phyloP scores from a whole-genome alignment of 768 basidiomycete species.

The Piloderma croceum region DNA sequence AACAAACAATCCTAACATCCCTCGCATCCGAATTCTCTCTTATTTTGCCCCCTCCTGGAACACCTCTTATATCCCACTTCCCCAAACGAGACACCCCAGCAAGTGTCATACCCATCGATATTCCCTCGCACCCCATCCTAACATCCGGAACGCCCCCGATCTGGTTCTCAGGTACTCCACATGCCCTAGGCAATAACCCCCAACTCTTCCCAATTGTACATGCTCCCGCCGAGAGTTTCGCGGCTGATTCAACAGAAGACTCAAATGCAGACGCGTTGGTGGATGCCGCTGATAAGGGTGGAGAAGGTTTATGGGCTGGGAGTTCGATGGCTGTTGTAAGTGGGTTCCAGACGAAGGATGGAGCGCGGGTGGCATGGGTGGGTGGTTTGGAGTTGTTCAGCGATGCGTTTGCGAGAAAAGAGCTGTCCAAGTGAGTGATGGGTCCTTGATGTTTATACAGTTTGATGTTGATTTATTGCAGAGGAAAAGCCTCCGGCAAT shows the following conservation, averaged over 20 bases:
- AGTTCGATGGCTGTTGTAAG: constrained; percentile 71
- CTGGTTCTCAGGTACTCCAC: constrained; percentile 72
- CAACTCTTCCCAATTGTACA: constrained; percentile 76
- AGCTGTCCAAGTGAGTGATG: constrained; percentile 49
- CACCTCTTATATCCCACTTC: constrained; percentile 83
- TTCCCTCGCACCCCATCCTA: constrained; percentile 41
- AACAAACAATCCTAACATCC: constrained; percentile 65
- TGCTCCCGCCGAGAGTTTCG: constrained; percentile 72
- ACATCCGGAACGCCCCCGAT: constrained; percentile 49
- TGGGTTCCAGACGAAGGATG: constrained; percentile 81
- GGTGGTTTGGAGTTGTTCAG: constrained; percentile 79
- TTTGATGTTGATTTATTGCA: constrained; percentile 15
- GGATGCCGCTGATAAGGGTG: constrained; percentile 67
- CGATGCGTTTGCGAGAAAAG: constrained; percentile 65
- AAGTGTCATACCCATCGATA: constrained; percentile 60
- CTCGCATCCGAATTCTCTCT: constrained; percentile 91
- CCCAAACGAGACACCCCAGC: constrained; percentile 61
- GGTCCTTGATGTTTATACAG: constrained; percentile 1
- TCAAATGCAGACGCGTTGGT: constrained; percentile 55
- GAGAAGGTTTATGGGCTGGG: constrained; percentile 83
- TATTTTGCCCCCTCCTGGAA: constrained; percentile 78
- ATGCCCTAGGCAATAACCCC: constrained; percentile 66
- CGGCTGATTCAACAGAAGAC: constrained; percentile 57
- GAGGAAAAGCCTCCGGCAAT: constrained; percentile 69
- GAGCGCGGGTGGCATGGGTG: constrained; percentile 72